Evolutionary conservation across 2,329 filamentous ascomycete species (phyloP), one percentile per base, ranked within the genome.

Genomic region (Rugonectria rugulosa): DNA sequence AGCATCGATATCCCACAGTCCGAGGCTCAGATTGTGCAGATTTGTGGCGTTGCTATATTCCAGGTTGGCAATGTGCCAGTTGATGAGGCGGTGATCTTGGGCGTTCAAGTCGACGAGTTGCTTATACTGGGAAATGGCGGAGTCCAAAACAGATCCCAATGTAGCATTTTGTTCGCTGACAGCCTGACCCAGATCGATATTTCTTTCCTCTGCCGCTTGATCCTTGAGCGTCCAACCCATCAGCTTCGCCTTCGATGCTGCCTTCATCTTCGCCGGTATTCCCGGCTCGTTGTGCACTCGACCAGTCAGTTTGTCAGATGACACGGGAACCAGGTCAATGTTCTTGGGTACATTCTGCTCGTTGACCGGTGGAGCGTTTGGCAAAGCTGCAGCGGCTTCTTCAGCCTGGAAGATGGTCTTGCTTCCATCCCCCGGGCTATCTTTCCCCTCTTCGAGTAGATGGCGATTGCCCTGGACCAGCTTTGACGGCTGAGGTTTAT

Each of bases 11-110:
- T 99, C 96, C 91, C 96, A 98, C 0, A 93, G 88, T 7, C 88
- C 87, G 12, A 99, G 84, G 72, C 94, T 98, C 15, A 99, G 83
- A 60, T 90, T 89, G 62, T 90, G 88, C 50, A 97, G 87, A 62
- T 92, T 96, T 2, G 88, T 91, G 2, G 95, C 95, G 72, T 98
- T 99, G 60, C 94, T 96, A 70, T 99, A 99, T 73, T 99, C 95
- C 12, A 99, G 82, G 70, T 99, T 99, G 62, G 96, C 96, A 72
- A 97, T 90, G 73, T 99, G 96, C 95, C 95, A 99, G 69, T 97
- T 99, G 68, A 98, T 83, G 14, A 99, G 80, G 40, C 95, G 86
- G 73, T 96, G 88, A 68, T 99, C 95, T 69, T 92, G 90, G 1
- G 93, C 85, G 12, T 87, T 91, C 47, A 99, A 77, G 55, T 96